A percentile compares a stretch with the other conserved stretches of the same genome.
These are phyloP conservation scores for Flaveria linearis DNA, from an alignment of 129 eudicot genomes.

Conservation along the genomic window DNA sequence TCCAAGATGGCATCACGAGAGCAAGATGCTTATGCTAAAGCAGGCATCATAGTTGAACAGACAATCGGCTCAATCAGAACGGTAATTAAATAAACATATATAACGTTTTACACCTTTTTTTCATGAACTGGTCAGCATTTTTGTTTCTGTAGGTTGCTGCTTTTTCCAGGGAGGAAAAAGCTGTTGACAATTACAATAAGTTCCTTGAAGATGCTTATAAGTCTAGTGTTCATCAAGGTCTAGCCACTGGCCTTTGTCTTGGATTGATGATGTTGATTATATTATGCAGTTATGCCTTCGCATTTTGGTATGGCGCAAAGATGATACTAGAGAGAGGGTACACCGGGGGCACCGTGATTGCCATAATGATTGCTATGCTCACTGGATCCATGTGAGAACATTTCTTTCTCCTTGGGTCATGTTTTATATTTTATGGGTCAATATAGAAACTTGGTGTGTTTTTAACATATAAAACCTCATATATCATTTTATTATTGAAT, in stretches of 20 bases:
- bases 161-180: conserved; percentile 71
- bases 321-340: conserved; percentile 55
- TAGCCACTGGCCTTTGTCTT: conserved; percentile 64
- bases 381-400: conserved; percentile 70
- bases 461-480: neutral
- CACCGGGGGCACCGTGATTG: conserved; percentile 63
- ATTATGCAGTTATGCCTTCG: conserved; percentile 57
- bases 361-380: conserved; percentile 59
- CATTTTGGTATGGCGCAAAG: conserved; percentile 70
- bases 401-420: neutral
- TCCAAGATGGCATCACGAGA: conserved; percentile 66
- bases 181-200: conserved; percentile 58
- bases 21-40: conserved; percentile 75
- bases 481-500: too few relatives aligned
- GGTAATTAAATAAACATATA: conserved; percentile 28
- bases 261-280: conserved; percentile 50
- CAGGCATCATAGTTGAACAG: conserved; percentile 73
- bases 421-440: too few relatives aligned
- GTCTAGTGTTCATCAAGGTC: conserved; percentile 61
- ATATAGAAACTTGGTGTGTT: neutral
- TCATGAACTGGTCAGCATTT: too few relatives aligned
- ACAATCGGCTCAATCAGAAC: conserved; percentile 85
- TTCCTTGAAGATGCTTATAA: conserved; percentile 57
- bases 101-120: too few relatives aligned
- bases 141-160: conserved; percentile 60